These are phyloP conservation scores for Veloboletus limbatus DNA, from an alignment of 1,284 basidiomycete genomes.

Conservation along the genomic window DNA sequence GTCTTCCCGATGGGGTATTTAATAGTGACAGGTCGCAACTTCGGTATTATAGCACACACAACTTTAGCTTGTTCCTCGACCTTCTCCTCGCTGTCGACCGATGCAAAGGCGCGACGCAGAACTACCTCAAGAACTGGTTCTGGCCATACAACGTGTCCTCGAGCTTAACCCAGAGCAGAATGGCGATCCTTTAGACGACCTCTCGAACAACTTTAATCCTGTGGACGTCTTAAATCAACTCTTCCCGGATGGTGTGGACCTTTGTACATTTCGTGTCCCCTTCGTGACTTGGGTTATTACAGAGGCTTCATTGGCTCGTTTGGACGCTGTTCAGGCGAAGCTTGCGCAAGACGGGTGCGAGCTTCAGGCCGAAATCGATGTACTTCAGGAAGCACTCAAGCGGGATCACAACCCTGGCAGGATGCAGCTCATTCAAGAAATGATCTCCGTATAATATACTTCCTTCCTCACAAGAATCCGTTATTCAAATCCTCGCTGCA, in stretches of 20 bases:
- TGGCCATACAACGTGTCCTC: slow-evolving; percentile 66
- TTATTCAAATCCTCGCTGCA: slow-evolving; percentile 32
- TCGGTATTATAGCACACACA: no score
- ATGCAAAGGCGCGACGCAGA: slow-evolving; percentile 40
- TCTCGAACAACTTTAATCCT: slow-evolving; percentile 57
- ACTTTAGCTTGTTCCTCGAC: no score
- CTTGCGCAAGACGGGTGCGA: slow-evolving; percentile 60
- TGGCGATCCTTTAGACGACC: slow-evolving; percentile 53
- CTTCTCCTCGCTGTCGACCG: slow-evolving; percentile 1
- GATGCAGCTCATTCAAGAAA: slow-evolving; percentile 88
- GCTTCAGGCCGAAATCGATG: slow-evolving; percentile 72
- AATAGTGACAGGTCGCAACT: no score
- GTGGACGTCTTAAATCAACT: slow-evolving; percentile 64
- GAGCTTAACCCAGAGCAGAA: slow-evolving; percentile 47
- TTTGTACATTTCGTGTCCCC: neutral
- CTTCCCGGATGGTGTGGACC: slow-evolving; percentile 69
- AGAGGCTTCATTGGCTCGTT: slow-evolving; percentile 68
- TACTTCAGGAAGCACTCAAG: slow-evolving; percentile 64
- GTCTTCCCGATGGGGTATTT: slow-evolving; percentile 11
- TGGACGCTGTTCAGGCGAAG: slow-evolving; percentile 59
- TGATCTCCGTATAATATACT: slow-evolving; percentile 72
- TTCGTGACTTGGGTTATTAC: slow-evolving; percentile 8
- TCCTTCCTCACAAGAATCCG: neutral
- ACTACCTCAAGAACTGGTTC: slow-evolving; percentile 62
- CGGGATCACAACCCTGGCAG: slow-evolving; percentile 78